Evolutionary conservation across 2,329 filamentous ascomycete genomes (phyloP).

Genomic region (Fusarium temperatum): DNA sequence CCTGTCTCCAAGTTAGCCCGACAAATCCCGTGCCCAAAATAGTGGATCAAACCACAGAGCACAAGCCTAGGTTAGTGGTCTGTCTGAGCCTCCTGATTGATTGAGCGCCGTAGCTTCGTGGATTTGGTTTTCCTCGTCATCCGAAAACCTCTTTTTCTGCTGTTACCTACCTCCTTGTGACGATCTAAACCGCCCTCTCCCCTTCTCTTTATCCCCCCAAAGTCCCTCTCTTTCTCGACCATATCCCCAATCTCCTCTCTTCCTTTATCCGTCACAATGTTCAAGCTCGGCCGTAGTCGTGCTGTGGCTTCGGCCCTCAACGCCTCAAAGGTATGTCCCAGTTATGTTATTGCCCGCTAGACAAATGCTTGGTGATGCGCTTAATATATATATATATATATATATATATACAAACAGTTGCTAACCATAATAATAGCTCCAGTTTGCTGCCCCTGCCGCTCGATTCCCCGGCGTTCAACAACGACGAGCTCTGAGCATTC

Average conservation of each 20-base stretch:
- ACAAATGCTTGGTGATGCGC: conserved; percentile 14
- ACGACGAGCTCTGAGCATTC: conserved; percentile 89
- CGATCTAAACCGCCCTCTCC: not conserved
- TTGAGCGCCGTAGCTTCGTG: conserved; percentile 29
- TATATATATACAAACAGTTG: not conserved
- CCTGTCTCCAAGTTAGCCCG: conserved; percentile 24
- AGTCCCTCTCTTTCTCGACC: not conserved
- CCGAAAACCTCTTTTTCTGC: conserved; percentile 37
- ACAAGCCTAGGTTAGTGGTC: conserved; percentile 26
- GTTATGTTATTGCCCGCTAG: not conserved
- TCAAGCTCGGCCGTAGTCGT: conserved; percentile 84
- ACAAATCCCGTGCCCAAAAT: conserved; percentile 42
- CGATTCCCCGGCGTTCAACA: conserved; percentile 78
- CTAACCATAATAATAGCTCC: conserved; percentile 37
- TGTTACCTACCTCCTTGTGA: conserved; percentile 4
- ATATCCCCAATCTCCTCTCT: conserved; percentile 11
- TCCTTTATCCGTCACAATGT: conserved; percentile 67
- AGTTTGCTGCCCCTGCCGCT: conserved; percentile 55
- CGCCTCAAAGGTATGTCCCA: conserved; percentile 73
- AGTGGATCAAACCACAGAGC: conserved; percentile 23
- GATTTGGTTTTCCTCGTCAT: conserved; percentile 35
- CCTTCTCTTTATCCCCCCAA: conserved; percentile 3
- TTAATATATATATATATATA: not conserved
- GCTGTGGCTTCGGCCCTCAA: conserved; percentile 82
- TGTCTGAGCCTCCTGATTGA: conserved; percentile 31